Conservation (phyloP, 306 rosid genomes). For the Corylus avellana region DNA sequence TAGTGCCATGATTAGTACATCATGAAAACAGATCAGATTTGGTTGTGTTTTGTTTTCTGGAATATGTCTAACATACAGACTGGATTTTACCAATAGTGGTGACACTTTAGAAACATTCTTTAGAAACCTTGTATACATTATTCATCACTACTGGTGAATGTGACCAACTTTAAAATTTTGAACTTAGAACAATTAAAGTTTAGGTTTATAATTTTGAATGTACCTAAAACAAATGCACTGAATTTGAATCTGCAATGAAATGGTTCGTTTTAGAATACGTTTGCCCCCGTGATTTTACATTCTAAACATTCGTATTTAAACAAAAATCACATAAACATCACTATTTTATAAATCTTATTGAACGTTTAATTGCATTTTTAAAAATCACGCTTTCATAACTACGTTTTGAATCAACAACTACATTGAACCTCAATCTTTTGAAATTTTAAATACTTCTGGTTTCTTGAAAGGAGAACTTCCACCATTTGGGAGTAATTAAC, state of each 20-base stretch:
- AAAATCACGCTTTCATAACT: not conserved
- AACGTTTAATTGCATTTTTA: no score
- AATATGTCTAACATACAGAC: not conserved
- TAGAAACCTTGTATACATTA: not conserved
- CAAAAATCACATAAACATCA: no score
- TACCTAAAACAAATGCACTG: not conserved
- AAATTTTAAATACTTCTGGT: not conserved
- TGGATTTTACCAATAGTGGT: not conserved
- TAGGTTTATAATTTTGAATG: not conserved
- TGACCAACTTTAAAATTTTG: not conserved
- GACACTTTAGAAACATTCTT: slow-evolving; percentile 10
- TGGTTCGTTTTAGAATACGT: not conserved
- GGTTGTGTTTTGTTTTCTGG: not conserved
- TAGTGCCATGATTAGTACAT: not conserved
- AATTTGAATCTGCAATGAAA: not conserved
- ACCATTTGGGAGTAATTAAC: not conserved
- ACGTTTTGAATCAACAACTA: not conserved
- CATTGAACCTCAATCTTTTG: not conserved
- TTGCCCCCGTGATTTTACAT: no score
- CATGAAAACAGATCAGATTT: not conserved
- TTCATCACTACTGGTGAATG: not conserved
- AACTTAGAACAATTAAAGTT: not conserved
- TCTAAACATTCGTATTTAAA: no score
- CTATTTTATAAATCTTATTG: no score
- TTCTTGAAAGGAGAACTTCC: not conserved